Evolutionary conservation across 768 basidiomycete genomes (phyloP).

Genomic region (Lepiota venenata): DNA sequence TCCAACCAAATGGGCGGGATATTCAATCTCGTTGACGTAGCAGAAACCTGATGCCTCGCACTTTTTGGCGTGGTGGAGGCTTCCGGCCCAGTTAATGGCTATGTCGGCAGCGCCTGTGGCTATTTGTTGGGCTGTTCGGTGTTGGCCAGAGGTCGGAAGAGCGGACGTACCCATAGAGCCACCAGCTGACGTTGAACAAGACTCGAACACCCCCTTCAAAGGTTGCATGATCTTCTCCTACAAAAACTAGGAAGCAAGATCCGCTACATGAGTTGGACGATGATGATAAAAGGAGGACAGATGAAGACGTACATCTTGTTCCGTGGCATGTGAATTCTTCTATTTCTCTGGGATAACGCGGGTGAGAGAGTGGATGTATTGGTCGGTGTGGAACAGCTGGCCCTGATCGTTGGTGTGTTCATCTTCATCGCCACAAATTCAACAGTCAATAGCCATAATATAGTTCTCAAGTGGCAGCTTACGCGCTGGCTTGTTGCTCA

Average conservation of each 20-base stretch:
- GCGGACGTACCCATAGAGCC: constrained; percentile 77
- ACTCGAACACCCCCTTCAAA: constrained; percentile 97
- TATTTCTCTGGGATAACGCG: constrained; percentile 87
- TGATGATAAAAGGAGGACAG: background rate
- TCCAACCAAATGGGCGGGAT: constrained; percentile 90
- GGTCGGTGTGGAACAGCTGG: constrained; percentile 96
- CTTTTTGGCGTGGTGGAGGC: constrained; percentile 99
- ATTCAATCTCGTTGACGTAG: constrained; percentile 95
- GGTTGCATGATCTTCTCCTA: constrained; percentile 94
- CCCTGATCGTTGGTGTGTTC: constrained; percentile 70
- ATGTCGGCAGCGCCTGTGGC: constrained; percentile 86
- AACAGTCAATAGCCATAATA: too few relatives aligned
- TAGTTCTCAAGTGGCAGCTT: constrained; percentile 73
- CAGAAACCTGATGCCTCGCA: constrained; percentile 97
- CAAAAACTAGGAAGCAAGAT: constrained; percentile 44
- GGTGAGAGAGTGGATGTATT: constrained; percentile 91
- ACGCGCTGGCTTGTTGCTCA: constrained; percentile 76
- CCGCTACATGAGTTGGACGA: background rate
- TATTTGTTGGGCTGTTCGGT: constrained; percentile 77
- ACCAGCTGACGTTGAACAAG: constrained; percentile 94
- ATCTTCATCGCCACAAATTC: background rate
- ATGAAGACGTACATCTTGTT: constrained; percentile 65
- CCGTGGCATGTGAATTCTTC: constrained; percentile 84
- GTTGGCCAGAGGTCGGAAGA: background rate
- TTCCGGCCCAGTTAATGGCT: constrained; percentile 97